Evolutionary conservation across 352 stramenopile species (phyloP), one percentile per base, ranked within the genome.

Genomic region (Phytopythium delawarense): DNA sequence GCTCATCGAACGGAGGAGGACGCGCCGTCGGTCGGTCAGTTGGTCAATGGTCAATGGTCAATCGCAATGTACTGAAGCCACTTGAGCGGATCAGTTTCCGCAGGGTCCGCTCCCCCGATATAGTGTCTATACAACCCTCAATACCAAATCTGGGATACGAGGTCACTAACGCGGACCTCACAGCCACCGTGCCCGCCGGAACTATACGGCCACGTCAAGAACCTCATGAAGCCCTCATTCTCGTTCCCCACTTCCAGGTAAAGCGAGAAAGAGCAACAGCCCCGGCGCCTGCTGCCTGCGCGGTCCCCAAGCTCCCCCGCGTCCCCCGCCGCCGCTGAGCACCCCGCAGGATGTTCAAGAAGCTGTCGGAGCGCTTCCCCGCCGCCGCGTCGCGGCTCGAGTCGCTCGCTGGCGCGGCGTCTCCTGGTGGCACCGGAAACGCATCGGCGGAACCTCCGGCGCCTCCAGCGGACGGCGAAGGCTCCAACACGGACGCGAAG

Each of bases 341-440:
- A 18, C 46, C 13, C 4, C 15, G 2, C 28, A 54, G 25, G 44
- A 93, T 93, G 84, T 78, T 93, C 65, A 93, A 91, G 78, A 87
- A 78, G 61, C 72, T 91, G 23, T 82, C 84, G 37, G 81, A 93
- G 69, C 78, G 81, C 50, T 91, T 93, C 71, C 84, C 84, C 25
- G 72, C 70, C 49, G 80, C 81, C 8, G 84, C 80, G 28, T 89
- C 86, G 63, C 79, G 83, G 37, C 70, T 88, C 52, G 83, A 92
- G 70, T 82, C 78, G 34, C 68, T 91, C 48, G 80, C 81, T 30
- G 67, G 76, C 57, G 39, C 34, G 0, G 40, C 12, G n/a, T 63
- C 40, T 42, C 55, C 57, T 32, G 39, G 11, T 39, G 45, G 49
- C 21, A 55, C 64, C 25, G 21, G 52, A 18, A 55, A 64, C n/a